Percentiles rank a stretch among this genome's conserved stretches.
Conservation (phyloP, 1,139 yeast species). For the Magnusiomyces tetraspermus region DNA sequence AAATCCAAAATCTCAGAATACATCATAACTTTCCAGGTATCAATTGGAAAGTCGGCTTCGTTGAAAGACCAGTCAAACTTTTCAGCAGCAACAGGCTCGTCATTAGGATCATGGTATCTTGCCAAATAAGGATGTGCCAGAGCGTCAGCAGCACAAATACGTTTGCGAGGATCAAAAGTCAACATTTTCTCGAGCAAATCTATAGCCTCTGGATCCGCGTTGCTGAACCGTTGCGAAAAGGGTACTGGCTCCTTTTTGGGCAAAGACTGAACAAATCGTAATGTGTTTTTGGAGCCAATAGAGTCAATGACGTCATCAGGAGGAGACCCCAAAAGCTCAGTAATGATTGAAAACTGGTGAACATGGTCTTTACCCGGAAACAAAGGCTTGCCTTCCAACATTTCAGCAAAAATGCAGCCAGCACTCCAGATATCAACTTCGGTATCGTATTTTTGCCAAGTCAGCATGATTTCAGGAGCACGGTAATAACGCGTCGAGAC, state of each 20-base stretch:
- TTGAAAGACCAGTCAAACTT: conserved; percentile 97
- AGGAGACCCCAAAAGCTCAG: conserved; percentile 93
- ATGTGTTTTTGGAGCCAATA: conserved; percentile 89
- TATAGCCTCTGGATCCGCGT: conserved; percentile 82
- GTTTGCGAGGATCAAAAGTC: conserved; percentile 86
- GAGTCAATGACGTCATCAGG: conserved; percentile 94
- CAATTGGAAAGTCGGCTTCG: conserved; percentile 95
- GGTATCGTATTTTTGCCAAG: conserved; percentile 98
- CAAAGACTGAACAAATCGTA: conserved; percentile 84
- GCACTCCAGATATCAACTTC: conserved; percentile 99
- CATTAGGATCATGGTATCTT: conserved; percentile 97
- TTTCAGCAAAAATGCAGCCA: conserved; percentile 97
- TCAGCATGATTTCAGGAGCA: conserved; percentile 97
- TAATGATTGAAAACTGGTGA: conserved; percentile 92
- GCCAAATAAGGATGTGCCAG: conserved; percentile 85
- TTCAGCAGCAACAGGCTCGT: conserved; percentile 89
- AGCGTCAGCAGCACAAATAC: conserved; percentile 89
- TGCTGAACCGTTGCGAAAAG: conserved; percentile 69
- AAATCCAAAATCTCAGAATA: conserved; percentile 92
- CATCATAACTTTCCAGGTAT: conserved; percentile 99
- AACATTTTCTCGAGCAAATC: conserved; percentile 84
- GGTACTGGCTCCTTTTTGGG: conserved; percentile 93
- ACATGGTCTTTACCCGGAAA: conserved; percentile 99
- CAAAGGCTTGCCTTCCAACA: conserved; percentile 97
- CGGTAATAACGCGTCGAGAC: conserved; percentile 94